A percentile compares a stretch with the other conserved stretches of the same genome.
These are phyloP conservation scores for Chalaropsis ovoidea DNA, from an alignment of 2,329 filamentous ascomycete genomes.

Conservation along the genomic window DNA sequence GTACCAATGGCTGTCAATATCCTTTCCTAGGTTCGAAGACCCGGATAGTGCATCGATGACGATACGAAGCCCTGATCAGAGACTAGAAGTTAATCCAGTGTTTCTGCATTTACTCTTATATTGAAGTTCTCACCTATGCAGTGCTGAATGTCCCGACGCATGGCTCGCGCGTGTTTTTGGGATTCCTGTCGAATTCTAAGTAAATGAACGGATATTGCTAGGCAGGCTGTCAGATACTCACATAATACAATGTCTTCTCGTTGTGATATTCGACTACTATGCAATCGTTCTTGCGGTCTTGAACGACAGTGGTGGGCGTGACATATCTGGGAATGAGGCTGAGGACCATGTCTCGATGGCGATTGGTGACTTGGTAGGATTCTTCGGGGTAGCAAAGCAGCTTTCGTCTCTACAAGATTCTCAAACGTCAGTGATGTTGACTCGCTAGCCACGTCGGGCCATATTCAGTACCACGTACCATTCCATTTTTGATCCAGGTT, in stretches of 20 bases:
- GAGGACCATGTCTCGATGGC: background rate
- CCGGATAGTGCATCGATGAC: conserved; percentile 26
- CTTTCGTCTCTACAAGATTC: background rate
- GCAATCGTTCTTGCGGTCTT: background rate
- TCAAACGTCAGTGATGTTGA: background rate
- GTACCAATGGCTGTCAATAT: background rate
- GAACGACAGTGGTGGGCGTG: background rate
- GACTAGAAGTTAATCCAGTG: background rate
- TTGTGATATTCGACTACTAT: background rate
- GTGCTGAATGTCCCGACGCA: background rate
- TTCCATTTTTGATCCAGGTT: background rate
- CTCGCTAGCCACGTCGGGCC: background rate
- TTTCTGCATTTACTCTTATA: background rate
- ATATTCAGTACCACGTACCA: background rate
- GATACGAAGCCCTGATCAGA: background rate
- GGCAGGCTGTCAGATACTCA: background rate
- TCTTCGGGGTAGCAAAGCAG: background rate
- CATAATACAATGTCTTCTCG: background rate
- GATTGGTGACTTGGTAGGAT: background rate
- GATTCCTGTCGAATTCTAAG: background rate
- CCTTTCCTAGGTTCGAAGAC: background rate
- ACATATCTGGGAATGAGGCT: background rate
- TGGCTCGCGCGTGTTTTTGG: background rate
- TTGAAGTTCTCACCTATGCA: background rate
- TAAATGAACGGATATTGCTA: background rate